Evolutionary conservation across 2,329 filamentous ascomycete species (phyloP), one percentile per base, ranked within the genome.

Genomic region (Phaeosphaeriaceae sp.): DNA sequence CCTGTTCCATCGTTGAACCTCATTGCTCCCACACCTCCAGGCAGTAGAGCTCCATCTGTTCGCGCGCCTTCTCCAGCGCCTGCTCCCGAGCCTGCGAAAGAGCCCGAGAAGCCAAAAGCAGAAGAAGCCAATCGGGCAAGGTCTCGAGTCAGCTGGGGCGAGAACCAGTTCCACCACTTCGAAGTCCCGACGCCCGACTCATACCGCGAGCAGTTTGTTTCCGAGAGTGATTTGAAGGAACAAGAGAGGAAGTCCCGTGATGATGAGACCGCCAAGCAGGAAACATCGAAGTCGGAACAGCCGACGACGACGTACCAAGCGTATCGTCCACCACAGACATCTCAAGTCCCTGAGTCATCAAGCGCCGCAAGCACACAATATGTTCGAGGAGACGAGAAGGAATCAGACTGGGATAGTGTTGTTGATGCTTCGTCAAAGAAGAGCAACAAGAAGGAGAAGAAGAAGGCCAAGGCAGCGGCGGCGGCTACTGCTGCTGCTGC

Each of bases 1-100:
- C 72, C 76, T 19, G 81, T 88, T 20, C 85, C 85, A 11, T 73
- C 68, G n/a, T 76, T 88, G 17, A 85, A 83, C 45, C 75, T 88
- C 22, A 85, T 87, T 53, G 81, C 84, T 48, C 84, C 86, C 2
- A 88, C 86, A 7, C 86, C 86, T 19, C 86, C 86, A 20, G 81
- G 79, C 20, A 85, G 83, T 58, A 65, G 74, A 56, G 79, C 77
- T 22, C 76, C 77, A 10, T 74, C 73, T 25, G 72, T 74, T 19
- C 75, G 73, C 31, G 76, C 73, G 17, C 75, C 41, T 11, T 44
- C 72, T 21, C 66, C 74, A 19, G 78, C 76, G 1, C 78, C 78
- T 1, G 65, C 60, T 2, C 71, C 73, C 15, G 68, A 73, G 46
- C 73, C 74, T 7, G 53, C 65, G 9, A 61, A 67, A n/a, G 63